Percentiles rank a stretch among this genome's conserved stretches.
Conservation (phyloP, 1,284 basidiomycete genomes). For the Leccinum pachyderme region DNA sequence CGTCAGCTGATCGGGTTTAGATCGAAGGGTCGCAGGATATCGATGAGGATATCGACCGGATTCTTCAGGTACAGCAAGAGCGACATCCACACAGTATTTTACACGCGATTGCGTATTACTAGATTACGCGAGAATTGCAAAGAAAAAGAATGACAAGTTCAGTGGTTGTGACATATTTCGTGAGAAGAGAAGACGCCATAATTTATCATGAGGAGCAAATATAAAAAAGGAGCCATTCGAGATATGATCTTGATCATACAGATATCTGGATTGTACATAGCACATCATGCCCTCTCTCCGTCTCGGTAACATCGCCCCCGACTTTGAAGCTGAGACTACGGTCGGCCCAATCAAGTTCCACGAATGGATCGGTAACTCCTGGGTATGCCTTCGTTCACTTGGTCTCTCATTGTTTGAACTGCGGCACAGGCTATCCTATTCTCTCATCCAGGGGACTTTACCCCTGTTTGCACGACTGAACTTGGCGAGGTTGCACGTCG, state of each 20-base stretch:
- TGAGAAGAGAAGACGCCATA: conserved; percentile 51
- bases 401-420: conserved; percentile 1
- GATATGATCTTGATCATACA: conserved; percentile 11
- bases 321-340: conserved; percentile 85
- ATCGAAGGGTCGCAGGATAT: conserved; percentile 86
- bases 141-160: background rate
- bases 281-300: conserved; percentile 50
- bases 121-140: conserved; percentile 32
- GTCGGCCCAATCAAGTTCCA: conserved; percentile 82
- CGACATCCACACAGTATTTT: conserved; percentile 90
- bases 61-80: conserved; percentile 82
- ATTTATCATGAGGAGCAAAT: conserved; percentile 22
- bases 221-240: conserved; percentile 19
- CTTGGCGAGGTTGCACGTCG: conserved; percentile 92
- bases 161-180: conserved; percentile 20
- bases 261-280: background rate
- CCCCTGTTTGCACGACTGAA: conserved; percentile 93
- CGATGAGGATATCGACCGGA: conserved; percentile 88
- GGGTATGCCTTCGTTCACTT: conserved; percentile 54
- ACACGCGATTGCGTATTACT: conserved; percentile 91
- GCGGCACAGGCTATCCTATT: conserved; percentile 71
- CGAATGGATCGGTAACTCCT: conserved; percentile 85
- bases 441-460: conserved; percentile 90
- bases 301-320: conserved; percentile 76
- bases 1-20: conserved; percentile 42